phyloP scores from a whole-genome alignment of 805 yeast genomes.

The Saccharomycopsis guyanensis region DNA sequence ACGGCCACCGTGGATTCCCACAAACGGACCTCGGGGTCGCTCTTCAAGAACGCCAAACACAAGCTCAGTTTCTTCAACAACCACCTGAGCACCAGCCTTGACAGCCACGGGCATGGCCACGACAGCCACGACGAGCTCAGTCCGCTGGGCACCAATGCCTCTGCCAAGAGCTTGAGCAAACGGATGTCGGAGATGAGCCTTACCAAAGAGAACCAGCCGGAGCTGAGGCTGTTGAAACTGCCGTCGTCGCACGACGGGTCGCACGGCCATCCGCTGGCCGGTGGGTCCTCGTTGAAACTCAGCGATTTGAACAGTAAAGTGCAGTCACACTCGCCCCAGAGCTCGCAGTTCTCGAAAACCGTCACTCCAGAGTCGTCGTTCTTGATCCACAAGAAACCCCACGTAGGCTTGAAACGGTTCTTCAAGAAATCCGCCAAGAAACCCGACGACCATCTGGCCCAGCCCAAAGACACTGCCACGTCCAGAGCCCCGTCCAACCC shows the following conservation, averaged over 20 bases:
- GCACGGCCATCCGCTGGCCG: too few relatives aligned
- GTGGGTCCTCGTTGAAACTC: slow-evolving; percentile 19
- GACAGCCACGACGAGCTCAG: neutral
- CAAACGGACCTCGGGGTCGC: slow-evolving; percentile 1
- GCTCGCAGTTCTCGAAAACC: slow-evolving; percentile 2
- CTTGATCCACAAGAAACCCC: slow-evolving; percentile 9
- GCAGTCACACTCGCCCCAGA: neutral
- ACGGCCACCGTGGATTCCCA: too few relatives aligned
- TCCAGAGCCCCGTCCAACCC: slow-evolving; percentile 1
- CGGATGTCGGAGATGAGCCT: slow-evolving; percentile 7
- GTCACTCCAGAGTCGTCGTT: slow-evolving; percentile 3
- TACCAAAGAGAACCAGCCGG: slow-evolving; percentile 3
- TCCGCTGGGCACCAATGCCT: slow-evolving; percentile 1
- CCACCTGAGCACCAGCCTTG: slow-evolving; percentile 8
- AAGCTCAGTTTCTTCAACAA: slow-evolving; percentile 15
- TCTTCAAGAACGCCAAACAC: slow-evolving; percentile 17
- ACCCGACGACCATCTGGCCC: neutral
- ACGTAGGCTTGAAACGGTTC: slow-evolving; percentile 36
- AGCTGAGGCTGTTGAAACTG: neutral
- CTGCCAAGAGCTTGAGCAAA: slow-evolving; percentile 2
- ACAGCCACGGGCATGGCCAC: neutral
- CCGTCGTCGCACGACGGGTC: neutral
- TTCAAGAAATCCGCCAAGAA: slow-evolving; percentile 37
- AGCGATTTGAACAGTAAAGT: neutral
- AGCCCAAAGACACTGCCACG: neutral